Evolutionary conservation across 306 rosid genomes (phyloP), one percentile per base, ranked within the genome.

Genomic region (Styphnolobium japonicum): DNA sequence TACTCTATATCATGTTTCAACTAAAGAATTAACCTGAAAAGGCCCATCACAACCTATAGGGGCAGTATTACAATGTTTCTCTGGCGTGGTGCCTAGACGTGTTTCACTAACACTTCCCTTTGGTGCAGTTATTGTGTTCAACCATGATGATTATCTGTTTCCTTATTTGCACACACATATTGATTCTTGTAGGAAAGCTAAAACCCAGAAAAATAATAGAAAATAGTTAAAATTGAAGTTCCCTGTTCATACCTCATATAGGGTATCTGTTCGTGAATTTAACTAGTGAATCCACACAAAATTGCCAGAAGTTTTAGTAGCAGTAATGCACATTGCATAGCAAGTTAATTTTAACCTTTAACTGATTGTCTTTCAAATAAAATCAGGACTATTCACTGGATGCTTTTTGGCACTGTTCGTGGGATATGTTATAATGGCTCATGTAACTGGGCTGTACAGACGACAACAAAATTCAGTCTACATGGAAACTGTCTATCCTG

Each of bases 401-500:
- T 89, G 98, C 71, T 83, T 95, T 51, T 6, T 87, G 37, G 97
- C 94, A 2, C 97, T 95, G 45, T 85, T 95, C 10, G 91, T 80
- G 29, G 99, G 97, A 72, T 95, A 95, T 78, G 93, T 86, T 65
- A 85, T 91, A 49, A 90, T 95, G 99, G 99, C 99, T 85, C 97
- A 87, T 85, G 71, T 93, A 5, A 87, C 85, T 19, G 97, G 98
- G 40, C 60, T 89, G 67, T 95, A 95, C 77, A 84, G 81, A 84
- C 55, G 78, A 46, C 87, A 85, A 11, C 83, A 85, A 80, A 69
- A 80, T 63, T 89, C 98, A 56, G 76, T 90, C 29, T 95, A 95
- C 86, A 93, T 95, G 99, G 98, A 95, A 85, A 95, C 98, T 73
- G 92, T 81, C 36, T 95, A 91, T 79, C 99, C 99, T 77, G 86